A percentile compares a stretch with the other conserved stretches of the same genome.
Evolutionary conservation across 495 filamentous ascomycete genomes (phyloP).

Genomic region (Neurospora sp.): DNA sequence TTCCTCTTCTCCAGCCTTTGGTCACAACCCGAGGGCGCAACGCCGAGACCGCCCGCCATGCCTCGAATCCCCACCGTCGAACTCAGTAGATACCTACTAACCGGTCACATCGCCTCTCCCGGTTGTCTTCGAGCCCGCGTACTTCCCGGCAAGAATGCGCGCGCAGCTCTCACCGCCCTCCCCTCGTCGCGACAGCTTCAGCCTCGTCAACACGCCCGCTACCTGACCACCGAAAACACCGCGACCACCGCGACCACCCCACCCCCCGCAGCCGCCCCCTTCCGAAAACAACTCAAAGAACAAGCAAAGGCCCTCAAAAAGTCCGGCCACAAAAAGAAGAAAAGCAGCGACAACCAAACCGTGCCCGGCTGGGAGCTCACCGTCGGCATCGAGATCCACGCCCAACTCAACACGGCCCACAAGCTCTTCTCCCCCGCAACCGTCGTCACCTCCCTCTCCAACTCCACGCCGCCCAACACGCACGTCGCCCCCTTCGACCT

Average conservation of each 20-base stretch:
- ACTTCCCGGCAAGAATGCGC: neutral
- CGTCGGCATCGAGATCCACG: slow-evolving; percentile 94
- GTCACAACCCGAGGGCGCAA: neutral
- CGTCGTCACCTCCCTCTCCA: slow-evolving; percentile 45
- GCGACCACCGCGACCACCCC: neutral
- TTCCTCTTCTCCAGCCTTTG: neutral
- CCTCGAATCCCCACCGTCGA: slow-evolving; percentile 24
- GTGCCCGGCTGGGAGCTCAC: slow-evolving; percentile 75
- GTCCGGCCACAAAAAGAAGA: slow-evolving; percentile 25
- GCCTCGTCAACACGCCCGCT: neutral
- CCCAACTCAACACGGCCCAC: slow-evolving; percentile 75
- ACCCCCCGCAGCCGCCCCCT: slow-evolving; percentile 29
- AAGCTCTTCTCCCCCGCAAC: slow-evolving; percentile 79
- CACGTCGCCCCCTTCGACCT: slow-evolving; percentile 84
- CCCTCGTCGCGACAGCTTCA: neutral
- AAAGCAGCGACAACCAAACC: slow-evolving; percentile 35
- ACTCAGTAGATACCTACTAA: slow-evolving; percentile 38
- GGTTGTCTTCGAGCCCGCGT: slow-evolving; percentile 29
- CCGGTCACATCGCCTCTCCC: slow-evolving; percentile 28
- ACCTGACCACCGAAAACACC: neutral
- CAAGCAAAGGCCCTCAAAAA: slow-evolving; percentile 47
- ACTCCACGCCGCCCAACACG: slow-evolving; percentile 53
- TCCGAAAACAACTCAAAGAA: slow-evolving; percentile 68
- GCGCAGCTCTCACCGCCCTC: neutral
- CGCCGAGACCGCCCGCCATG: slow-evolving; percentile 12